Conservation (phyloP, 2,329 filamentous ascomycete species). For the Ambrosiella xylebori region DNA sequence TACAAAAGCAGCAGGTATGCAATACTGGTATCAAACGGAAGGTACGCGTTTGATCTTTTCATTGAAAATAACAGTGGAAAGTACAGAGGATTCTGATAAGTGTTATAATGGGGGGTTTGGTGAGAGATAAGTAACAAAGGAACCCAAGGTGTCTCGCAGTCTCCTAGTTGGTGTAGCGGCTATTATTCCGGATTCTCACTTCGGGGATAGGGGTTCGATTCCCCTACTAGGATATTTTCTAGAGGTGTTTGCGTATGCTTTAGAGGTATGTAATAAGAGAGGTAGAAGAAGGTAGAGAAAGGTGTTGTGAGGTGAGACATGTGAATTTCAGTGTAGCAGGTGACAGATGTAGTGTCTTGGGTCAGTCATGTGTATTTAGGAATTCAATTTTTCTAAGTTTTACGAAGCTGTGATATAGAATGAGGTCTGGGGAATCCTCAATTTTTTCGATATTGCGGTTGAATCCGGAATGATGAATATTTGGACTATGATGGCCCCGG, state of each 20-base stretch:
- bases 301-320: too few relatives aligned
- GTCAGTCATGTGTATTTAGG: too few relatives aligned
- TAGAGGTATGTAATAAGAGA: too few relatives aligned
- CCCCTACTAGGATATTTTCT: constrained; percentile 3
- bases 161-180: constrained; percentile 6
- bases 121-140: not conserved
- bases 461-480: too few relatives aligned
- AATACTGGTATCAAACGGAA: not conserved
- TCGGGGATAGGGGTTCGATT: constrained; percentile 6
- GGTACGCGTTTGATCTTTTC: not conserved
- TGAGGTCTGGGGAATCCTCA: too few relatives aligned
- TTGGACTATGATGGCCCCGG: too few relatives aligned
- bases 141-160: not conserved
- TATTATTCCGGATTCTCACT: constrained; percentile 4
- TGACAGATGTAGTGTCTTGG: too few relatives aligned
- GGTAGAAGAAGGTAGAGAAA: too few relatives aligned
- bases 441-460: too few relatives aligned
- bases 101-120: not conserved
- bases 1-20: not conserved
- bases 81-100: not conserved
- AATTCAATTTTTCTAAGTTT: too few relatives aligned
- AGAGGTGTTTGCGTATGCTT: not conserved
- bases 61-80: not conserved
- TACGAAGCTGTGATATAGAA: too few relatives aligned
- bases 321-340: too few relatives aligned